Conservation (phyloP, 345 rosid genomes). For the Gossypium raimondii region DNA sequence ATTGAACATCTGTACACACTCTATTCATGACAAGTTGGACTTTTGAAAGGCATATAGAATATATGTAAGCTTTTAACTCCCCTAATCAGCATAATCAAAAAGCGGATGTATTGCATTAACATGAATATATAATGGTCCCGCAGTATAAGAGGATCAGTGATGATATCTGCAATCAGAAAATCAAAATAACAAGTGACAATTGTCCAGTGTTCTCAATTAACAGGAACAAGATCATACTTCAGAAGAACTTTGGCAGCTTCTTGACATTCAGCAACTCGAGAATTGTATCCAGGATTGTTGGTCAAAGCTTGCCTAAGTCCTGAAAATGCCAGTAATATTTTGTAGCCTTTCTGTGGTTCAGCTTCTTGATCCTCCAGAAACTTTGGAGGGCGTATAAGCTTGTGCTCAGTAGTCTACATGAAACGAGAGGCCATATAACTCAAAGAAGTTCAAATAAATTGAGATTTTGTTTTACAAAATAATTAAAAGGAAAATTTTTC, state of each 20-base stretch:
- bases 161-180: not conserved
- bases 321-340: slow-evolving; percentile 85
- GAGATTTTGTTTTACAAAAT: not conserved
- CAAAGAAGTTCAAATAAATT: not conserved
- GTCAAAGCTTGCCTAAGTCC: slow-evolving; percentile 89
- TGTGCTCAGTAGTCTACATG: slow-evolving; percentile 72
- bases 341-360: slow-evolving; percentile 47
- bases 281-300: slow-evolving; percentile 86
- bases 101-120: not conserved
- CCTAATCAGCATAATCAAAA: not conserved
- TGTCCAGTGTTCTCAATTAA: not conserved
- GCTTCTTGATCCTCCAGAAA: not conserved
- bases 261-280: slow-evolving; percentile 84
- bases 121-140: not conserved
- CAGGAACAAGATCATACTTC: slow-evolving; percentile 40
- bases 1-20: not conserved
- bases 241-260: slow-evolving; percentile 86
- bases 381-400: slow-evolving; percentile 49
- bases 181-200: not conserved
- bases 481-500: not conserved
- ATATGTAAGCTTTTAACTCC: not conserved
- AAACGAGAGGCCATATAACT: slow-evolving; percentile 25
- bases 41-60: not conserved
- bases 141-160: not conserved
- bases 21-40: not conserved